phyloP scores from a whole-genome alignment of 352 stramenopile genomes.

The Phytophthora sp. region DNA sequence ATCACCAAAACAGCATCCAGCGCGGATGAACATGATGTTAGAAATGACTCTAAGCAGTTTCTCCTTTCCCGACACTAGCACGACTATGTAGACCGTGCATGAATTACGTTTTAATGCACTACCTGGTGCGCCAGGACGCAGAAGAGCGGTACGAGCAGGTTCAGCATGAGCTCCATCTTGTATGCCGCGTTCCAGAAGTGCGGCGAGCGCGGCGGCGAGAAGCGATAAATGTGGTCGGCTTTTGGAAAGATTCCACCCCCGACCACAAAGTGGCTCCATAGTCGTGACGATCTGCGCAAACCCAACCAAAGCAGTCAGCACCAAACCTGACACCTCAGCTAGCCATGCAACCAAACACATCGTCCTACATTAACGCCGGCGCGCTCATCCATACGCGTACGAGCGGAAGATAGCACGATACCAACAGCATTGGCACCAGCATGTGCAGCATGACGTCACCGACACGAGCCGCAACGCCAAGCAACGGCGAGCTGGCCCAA shows the following conservation, averaged over 20 bases:
- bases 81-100: no score
- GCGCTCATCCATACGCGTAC: slow-evolving; percentile 86
- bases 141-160: slow-evolving; percentile 77
- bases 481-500: slow-evolving; percentile 68
- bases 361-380: slow-evolving; percentile 71
- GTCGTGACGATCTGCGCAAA: slow-evolving; percentile 57
- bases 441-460: slow-evolving; percentile 74
- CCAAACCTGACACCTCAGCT: not conserved
- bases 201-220: slow-evolving; percentile 68
- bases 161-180: slow-evolving; percentile 83
- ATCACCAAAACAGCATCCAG: slow-evolving; percentile 15
- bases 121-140: slow-evolving; percentile 85
- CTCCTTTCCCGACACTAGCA: no score
- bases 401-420: slow-evolving; percentile 77
- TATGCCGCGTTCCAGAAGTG: slow-evolving; percentile 85
- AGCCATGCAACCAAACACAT: not conserved
- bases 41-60: slow-evolving; percentile 18
- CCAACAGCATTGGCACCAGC: slow-evolving; percentile 70
- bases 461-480: slow-evolving; percentile 65
- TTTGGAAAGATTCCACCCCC: slow-evolving; percentile 75
- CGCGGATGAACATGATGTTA: slow-evolving; percentile 26
- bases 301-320: slow-evolving; percentile 8
- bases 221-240: slow-evolving; percentile 81
- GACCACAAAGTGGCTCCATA: slow-evolving; percentile 82
- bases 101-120: slow-evolving; percentile 31